A percentile compares a stretch with the other conserved stretches of the same genome.
Conservation (phyloP, 1,284 basidiomycete species). For the Quambalaria eucalypti region DNA sequence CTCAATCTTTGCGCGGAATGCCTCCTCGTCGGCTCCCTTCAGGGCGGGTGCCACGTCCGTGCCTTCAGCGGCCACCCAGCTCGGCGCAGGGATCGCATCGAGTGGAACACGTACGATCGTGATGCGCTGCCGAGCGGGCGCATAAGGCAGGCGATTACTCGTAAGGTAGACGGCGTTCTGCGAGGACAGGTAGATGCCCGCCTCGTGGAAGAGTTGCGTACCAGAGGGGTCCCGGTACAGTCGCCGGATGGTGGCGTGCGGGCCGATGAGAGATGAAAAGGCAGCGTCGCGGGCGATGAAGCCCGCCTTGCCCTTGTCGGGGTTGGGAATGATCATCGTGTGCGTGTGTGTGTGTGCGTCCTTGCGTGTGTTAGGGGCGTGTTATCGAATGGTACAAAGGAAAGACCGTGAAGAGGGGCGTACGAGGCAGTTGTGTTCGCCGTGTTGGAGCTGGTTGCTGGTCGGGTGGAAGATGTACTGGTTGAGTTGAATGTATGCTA, state of each 20-base stretch:
- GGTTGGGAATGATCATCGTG: no score
- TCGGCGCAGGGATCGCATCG: not conserved
- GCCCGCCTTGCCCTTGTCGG: no score
- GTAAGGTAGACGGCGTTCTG: not conserved
- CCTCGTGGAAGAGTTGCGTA: not conserved
- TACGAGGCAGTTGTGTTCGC: no score
- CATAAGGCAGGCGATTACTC: slow-evolving; percentile 21
- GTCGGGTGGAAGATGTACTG: no score
- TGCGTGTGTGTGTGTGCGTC: no score
- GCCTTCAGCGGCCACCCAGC: no score
- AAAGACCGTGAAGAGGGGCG: no score
- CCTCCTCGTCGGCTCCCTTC: slow-evolving; percentile 8
- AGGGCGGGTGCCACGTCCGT: slow-evolving; percentile 10
- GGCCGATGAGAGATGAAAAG: not conserved
- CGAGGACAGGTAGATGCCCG: not conserved
- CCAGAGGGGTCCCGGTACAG: not conserved
- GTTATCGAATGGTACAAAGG: no score
- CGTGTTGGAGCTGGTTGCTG: no score
- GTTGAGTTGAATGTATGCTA: no score
- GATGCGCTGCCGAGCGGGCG: not conserved
- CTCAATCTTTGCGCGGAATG: slow-evolving; percentile 6
- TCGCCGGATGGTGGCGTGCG: not conserved
- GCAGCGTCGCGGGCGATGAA: no score
- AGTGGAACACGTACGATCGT: slow-evolving; percentile 10
- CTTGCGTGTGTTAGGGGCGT: no score